These are phyloP conservation scores for Pharus latifolius DNA, from an alignment of 176 grass and related monocot species.

Conservation along the genomic window DNA sequence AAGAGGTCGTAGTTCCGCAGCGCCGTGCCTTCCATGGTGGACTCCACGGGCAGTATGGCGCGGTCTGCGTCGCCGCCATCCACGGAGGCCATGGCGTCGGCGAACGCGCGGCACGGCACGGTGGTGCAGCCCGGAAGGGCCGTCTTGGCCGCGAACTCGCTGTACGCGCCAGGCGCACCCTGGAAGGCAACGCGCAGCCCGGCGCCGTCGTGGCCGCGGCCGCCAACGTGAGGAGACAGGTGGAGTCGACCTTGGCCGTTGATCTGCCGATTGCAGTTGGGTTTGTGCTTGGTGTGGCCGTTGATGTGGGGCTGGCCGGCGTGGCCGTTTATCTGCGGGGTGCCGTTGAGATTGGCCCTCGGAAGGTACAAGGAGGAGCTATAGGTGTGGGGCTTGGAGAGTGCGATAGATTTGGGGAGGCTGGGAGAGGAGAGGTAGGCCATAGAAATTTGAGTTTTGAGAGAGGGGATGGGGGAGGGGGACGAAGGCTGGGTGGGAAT, in stretches of 20 bases:
- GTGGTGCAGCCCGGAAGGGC: conserved; percentile 24
- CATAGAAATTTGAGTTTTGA: too few relatives aligned
- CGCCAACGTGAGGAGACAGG: conserved; percentile 10
- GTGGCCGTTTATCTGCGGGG: neutral
- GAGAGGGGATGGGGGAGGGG: too few relatives aligned
- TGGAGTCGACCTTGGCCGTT: neutral
- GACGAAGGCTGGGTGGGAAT: too few relatives aligned
- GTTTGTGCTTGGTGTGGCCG: neutral
- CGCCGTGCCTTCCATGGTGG: too few relatives aligned
- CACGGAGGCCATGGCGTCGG: conserved; percentile 28
- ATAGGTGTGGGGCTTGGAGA: neutral
- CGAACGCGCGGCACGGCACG: conserved; percentile 33
- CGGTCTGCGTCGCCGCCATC: conserved; percentile 36
- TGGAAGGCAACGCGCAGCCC: conserved; percentile 42
- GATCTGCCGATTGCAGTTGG: neutral
- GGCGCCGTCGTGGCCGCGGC: neutral
- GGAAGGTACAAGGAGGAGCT: neutral
- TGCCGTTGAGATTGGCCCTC: conserved; percentile 23
- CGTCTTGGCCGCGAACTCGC: conserved; percentile 48
- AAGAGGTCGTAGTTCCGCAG: conserved; percentile 48
- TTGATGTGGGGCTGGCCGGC: neutral
- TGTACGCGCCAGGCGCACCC: conserved; percentile 37
- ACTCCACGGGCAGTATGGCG: conserved; percentile 39
- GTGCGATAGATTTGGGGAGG: conserved; percentile 8
- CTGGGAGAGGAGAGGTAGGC: conserved; percentile 21